Evolutionary conservation across 768 basidiomycete genomes (phyloP).

Genomic region (Leccinum ochraceum): DNA sequence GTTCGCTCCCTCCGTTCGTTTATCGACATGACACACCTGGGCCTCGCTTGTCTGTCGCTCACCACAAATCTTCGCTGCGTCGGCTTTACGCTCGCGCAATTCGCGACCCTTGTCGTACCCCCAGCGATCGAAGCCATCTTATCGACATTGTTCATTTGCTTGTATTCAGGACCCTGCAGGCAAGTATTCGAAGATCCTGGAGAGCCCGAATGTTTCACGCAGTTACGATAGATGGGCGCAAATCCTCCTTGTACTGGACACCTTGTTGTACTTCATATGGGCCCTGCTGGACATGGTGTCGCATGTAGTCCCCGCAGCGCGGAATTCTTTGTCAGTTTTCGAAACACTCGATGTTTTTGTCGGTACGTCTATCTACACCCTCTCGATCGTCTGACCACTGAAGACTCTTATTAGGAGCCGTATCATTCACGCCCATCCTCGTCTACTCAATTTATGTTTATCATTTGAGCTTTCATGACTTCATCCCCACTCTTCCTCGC

Average conservation of each 20-base stretch:
- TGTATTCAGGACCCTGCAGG: slow-evolving; percentile 50
- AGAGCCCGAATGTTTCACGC: slow-evolving; percentile 4
- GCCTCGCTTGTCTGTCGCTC: slow-evolving; percentile 65
- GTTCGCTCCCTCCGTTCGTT: slow-evolving; percentile 28
- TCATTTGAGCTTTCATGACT: slow-evolving; percentile 51
- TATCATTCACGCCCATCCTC: slow-evolving; percentile 67
- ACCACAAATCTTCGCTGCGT: slow-evolving; percentile 73
- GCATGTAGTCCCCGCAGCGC: slow-evolving; percentile 53
- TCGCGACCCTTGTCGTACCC: slow-evolving; percentile 57
- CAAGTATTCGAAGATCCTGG: slow-evolving; percentile 32
- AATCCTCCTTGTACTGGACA: slow-evolving; percentile 61
- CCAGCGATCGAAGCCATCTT: slow-evolving; percentile 63
- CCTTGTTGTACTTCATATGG: slow-evolving; percentile 59
- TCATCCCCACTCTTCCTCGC: slow-evolving; percentile 53
- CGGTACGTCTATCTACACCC: slow-evolving; percentile 46
- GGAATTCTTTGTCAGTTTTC: slow-evolving; percentile 46
- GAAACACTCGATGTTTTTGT: slow-evolving; percentile 57
- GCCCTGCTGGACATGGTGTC: slow-evolving; percentile 62
- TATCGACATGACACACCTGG: slow-evolving; percentile 39
- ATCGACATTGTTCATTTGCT: slow-evolving; percentile 51
- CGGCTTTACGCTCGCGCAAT: slow-evolving; percentile 48
- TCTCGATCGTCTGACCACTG: neutral
- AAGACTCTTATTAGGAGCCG: slow-evolving; percentile 37
- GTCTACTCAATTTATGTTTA: slow-evolving; percentile 64
- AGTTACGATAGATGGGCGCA: slow-evolving; percentile 43